phyloP scores from a whole-genome alignment of 345 rosid species.

The Turnera subulata region DNA sequence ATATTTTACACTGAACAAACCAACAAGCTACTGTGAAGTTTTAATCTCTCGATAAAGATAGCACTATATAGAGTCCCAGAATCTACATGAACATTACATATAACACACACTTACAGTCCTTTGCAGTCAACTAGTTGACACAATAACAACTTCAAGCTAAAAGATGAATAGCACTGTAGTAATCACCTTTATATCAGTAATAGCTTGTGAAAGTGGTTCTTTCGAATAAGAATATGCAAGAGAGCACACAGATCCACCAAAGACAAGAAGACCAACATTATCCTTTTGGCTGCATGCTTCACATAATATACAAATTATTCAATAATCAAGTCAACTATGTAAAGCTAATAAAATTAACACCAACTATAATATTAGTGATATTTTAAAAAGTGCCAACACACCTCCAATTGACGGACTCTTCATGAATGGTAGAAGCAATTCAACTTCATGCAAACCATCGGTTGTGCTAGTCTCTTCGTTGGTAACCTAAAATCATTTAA shows the following conservation, averaged over 20 bases:
- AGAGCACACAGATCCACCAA: constrained; percentile 64
- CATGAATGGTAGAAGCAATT: constrained; percentile 68
- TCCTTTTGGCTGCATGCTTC: constrained; percentile 61
- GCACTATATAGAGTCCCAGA: too few relatives aligned
- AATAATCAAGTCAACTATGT: constrained; percentile 18
- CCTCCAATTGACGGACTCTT: constrained; percentile 50
- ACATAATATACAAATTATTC: constrained; percentile 22
- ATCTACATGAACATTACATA: too few relatives aligned
- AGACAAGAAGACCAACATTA: constrained; percentile 54
- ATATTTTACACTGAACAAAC: too few relatives aligned
- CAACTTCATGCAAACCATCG: constrained; percentile 67
- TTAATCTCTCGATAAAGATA: too few relatives aligned
- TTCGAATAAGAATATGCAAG: constrained; percentile 62
- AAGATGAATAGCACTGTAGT: background rate
- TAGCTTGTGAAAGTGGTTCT: constrained; percentile 78
- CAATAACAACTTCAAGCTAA: constrained; percentile 1
- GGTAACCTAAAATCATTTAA: constrained; percentile 41
- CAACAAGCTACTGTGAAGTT: too few relatives aligned
- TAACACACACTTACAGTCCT: too few relatives aligned
- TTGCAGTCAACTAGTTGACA: background rate
- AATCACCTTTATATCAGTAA: constrained; percentile 75
- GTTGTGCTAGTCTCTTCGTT: constrained; percentile 48
- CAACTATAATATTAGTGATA: constrained; percentile 8
- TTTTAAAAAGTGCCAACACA: constrained; percentile 25
- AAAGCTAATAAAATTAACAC: constrained; percentile 2